Base-by-base conservation (phyloP, 805 yeast species). In the Vanderwaltozyma verrucispora region DNA sequence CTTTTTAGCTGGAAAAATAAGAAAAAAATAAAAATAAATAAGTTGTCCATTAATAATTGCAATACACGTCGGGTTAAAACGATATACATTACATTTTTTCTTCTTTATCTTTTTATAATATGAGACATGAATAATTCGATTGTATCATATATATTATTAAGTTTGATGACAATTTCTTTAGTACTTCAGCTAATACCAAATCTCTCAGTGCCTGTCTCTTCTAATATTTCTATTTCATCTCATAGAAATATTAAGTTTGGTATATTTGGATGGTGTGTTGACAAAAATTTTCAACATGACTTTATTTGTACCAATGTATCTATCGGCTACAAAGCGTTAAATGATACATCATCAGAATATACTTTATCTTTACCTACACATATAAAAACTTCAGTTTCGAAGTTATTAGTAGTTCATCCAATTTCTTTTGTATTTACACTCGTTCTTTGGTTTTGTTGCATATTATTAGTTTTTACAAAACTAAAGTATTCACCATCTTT, bases 341-440 rank as follows among this genome's bases (percentile, higher is more conserved):
- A 20, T 13, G 7, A 5, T 3, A 35, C n/a, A 16, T 16, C 13
- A 7, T 2, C 15, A 14, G 24, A 13, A 10, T 8, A 7, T 12
- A 11, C 2, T 23, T 18, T 30, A 12, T 10, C n/a, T 30, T 23
- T 77, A 27, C 86, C 86, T 10, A 71, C 80, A 2, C 65, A 69
- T 37, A 76, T 83, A 1, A 64, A 80, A 44, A 70, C 64, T 38
- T 64, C 75, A 2, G 69, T 81, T 8, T 71, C 87, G 2, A 71
- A 68, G 43, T 60, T 81, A 39, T 58, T 82, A 28, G 66, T 80
- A 24, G 83, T 79, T 4, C 92, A 81, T 53, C 77, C 80, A 1
- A 68, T 81, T 4, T 72, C 84, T 1, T 64, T 76, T 1, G 77
- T 72, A 0, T 65, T 75, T 49, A 70, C 81, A 1, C 51, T 67